Base-by-base conservation (phyloP, 2,329 filamentous ascomycete species). In the Epichloe sibirici region DNA sequence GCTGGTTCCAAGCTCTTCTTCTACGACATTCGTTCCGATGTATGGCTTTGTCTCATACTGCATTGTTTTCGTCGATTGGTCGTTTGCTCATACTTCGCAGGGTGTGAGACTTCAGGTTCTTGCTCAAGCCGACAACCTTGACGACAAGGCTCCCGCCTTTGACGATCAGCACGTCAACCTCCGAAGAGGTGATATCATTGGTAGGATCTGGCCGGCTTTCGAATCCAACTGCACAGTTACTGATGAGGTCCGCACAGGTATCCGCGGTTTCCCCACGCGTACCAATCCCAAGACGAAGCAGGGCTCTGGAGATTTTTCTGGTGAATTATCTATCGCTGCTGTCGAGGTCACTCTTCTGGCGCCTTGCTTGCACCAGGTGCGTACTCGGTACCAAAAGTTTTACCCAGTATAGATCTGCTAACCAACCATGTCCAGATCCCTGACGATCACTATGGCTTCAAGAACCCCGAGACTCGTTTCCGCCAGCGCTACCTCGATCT, bases 321-420 rank as follows among this genome's bases (percentile, higher is more conserved):
- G 93, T 58, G 91, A 98, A 72, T 79, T 98, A 49, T 95, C 89
- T 43, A 89, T 98, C 68, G 95, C 95, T 65, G 93, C 93, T 1
- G 83, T 80, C 49, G 86, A 96, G 70, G 78, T 98, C 58, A 75
- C 86, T 43, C 83, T 97, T 45, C 78, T 98, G 56, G 86, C 91
- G 0, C 93, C 93, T 8, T 97, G 91, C 70, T 72, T 98, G 64
- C 90, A 95, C 71, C 63, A 65, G 58, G 63, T 65, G 60, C 28
- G 55, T 85, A 88, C 74, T 78, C 94, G 23, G 13, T 28, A 7
- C n/a, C 15, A 17, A 13, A 5, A 13, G 8, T 11, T 23, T 40
- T 31, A 5, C 35, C 23, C 31, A n/a, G 23, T 45, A 13, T 28
- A 8, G 39, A 37, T 17, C 44, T 43, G 9, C 56, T 56, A 1